Base-by-base conservation (phyloP, 768 basidiomycete species). In the Mycena floridula region DNA sequence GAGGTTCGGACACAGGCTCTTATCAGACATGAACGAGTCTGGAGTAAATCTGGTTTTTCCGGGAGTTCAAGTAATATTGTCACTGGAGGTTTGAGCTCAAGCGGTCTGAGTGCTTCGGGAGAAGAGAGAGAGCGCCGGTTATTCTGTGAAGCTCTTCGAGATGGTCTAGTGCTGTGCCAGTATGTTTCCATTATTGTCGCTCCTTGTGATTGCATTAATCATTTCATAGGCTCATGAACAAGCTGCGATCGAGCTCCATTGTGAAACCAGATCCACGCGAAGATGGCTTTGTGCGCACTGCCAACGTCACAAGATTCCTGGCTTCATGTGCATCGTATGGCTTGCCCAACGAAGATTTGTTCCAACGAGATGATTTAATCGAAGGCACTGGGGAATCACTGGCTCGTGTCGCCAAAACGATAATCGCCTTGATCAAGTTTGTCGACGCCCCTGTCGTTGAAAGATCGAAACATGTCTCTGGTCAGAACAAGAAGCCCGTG, bases 91-190 rank as follows among this genome's bases (percentile, higher is more conserved):
- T 47, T 61, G 46, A 52, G 53, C 30, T 59, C 65, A 13, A 60
- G 57, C 32, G 67, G 73, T 18, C 48, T 71, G 15, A 70, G 72
- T 52, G 64, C 68, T 20, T 67, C 70, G 23, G 82, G 82, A 26
- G 89, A 87, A 63, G 89, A 90, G 51, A 71, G 82, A 55, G 88
- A 93, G 62, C 67, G 84, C 50, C 73, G 70, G 43, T 60, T 78
- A 25, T 95, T 93, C 55, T 69, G 72, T 25, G 88, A 92, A 43
- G 81, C 86, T 0, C 59, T 94, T 44, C 66, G 80, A 54, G 92
- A 95, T 65, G 92, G 92, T 1, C 85, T 82, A 60, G 77, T 94
- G 18, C 73, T 95, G 20, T 93, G 92, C 80, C 83, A 89, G 92
- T 94, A 57, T 67, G 91, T n/a, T n/a, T n/a, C n/a, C 81, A 26